Base-by-base conservation (phyloP, 495 filamentous ascomycete genomes). In the Tirmania nivea region DNA sequence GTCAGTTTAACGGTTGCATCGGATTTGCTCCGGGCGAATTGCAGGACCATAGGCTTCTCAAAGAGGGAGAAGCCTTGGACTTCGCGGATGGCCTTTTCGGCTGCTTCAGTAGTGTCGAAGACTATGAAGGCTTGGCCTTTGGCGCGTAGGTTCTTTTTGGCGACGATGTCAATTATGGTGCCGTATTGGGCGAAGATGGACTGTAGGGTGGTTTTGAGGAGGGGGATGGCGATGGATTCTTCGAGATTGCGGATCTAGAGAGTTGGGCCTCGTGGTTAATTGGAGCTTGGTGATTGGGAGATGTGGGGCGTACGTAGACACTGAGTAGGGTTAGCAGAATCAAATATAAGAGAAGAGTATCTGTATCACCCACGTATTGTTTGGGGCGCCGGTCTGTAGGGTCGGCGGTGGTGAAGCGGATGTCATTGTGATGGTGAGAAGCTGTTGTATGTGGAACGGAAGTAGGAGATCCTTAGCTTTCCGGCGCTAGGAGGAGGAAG, bases 71-170 rank as follows among this genome's bases (percentile, higher is more conserved):
- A 96, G 14, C 86, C 88, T 61, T 96, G 83, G 58, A 94, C 71
- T 55, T 93, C 86, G 20, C 90, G 81, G 56, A 94, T 83, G 14
- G 90, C 90, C 47, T 78, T 73, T 55, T 75, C 71, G 8, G 87
- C 90, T 0, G 81, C 74, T 47, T 87, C 79, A 25, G 78, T 70
- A 51, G 71, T 78, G 58, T 93, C 87, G 67, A 86, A 96, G 52
- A 99, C 88, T 54, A 99, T 70, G 66, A 99, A 99, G 7, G 90
- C 90, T 69, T 99, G 90, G 48, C 90, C 90, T 67, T 92, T 94
- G 54, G 85, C 83, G 63, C 84, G 86, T 35, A 96, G 71, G 64
- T 89, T 94, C 49, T 74, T 82, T 72, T 96, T 96, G 39, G 86
- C 86, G 53, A 96, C 77, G 55, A 99, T 78, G 55, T 99, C 90